These are phyloP conservation scores for Gracilaria domingensis DNA, from an alignment of 23 red algal species.

Conservation along the genomic window DNA sequence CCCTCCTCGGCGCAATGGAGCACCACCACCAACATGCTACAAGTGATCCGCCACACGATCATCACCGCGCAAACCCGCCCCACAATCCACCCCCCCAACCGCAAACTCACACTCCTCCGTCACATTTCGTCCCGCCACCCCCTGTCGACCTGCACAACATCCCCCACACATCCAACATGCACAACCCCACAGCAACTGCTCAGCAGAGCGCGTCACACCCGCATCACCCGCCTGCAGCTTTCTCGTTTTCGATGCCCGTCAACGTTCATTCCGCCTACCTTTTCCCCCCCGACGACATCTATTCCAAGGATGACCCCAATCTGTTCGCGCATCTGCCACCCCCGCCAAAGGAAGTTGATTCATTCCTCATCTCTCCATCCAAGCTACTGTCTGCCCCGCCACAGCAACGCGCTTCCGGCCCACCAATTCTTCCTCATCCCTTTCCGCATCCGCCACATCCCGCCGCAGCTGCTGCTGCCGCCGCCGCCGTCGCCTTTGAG, in stretches of 20 bases:
- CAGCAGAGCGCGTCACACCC: neutral
- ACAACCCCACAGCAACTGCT: neutral
- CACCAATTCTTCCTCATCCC: constrained; percentile 11
- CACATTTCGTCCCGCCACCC: neutral
- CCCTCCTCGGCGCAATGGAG: neutral
- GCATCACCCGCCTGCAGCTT: neutral
- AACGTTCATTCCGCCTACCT: constrained; percentile 37
- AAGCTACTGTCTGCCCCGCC: constrained; percentile 8
- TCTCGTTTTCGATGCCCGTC: constrained; percentile 18
- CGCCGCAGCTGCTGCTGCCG: neutral
- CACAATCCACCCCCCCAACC: constrained; percentile 10
- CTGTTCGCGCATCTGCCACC: constrained; percentile 9
- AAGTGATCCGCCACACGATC: constrained; percentile 1
- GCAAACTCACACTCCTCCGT: neutral
- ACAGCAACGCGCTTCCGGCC: neutral
- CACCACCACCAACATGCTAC: constrained; percentile 11
- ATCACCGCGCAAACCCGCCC: neutral
- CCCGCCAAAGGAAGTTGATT: constrained; percentile 23
- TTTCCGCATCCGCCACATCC: constrained; percentile 11
- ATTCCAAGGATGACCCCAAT: constrained; percentile 30
- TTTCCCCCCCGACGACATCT: constrained; percentile 29
- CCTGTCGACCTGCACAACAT: neutral
- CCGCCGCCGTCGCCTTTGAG: neutral
- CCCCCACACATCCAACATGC: neutral
- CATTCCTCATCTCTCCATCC: constrained; percentile 30